Conservation (phyloP, 306 rosid species). For the Begonia fuchsioides region DNA sequence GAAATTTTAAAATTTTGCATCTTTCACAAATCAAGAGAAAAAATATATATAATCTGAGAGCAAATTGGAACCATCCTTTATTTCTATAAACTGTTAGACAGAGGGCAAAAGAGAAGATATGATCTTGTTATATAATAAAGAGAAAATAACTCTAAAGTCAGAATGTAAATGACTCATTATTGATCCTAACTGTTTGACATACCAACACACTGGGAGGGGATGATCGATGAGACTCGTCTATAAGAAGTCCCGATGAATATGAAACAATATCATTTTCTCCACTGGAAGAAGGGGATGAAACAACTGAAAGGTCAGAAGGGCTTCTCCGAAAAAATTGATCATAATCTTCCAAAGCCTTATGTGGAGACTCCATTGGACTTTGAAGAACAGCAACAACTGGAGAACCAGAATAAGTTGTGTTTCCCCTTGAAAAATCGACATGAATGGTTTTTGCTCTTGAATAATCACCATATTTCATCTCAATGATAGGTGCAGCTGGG, state of each 20-base stretch:
- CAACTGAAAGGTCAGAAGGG: constrained; percentile 19
- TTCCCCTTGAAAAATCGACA: constrained; percentile 16
- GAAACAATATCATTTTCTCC: constrained; percentile 19
- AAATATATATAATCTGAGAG: no score
- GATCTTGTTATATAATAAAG: neutral
- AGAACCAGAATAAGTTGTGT: constrained; percentile 19
- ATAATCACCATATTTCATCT: constrained; percentile 11
- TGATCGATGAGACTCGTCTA: constrained; percentile 22
- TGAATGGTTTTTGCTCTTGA: constrained; percentile 28
- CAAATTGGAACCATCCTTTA: no score
- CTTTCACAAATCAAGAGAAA: neutral
- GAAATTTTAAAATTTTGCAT: constrained; percentile 2
- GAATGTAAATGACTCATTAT: neutral
- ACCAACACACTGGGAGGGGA: constrained; percentile 57
- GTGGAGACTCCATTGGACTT: constrained; percentile 12
- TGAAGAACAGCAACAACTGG: constrained; percentile 16
- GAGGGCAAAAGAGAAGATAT: no score
- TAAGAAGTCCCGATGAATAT: constrained; percentile 19
- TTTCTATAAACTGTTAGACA: no score
- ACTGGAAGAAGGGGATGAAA: constrained; percentile 24
- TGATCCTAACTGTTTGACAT: constrained; percentile 1
- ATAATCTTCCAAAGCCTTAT: constrained; percentile 12
- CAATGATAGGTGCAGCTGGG: constrained; percentile 9
- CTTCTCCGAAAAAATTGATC: constrained; percentile 19
- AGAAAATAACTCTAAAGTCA: neutral